A percentile compares a stretch with the other conserved stretches of the same genome.
Evolutionary conservation across 805 yeast genomes (phyloP).

Genomic region (Henningerozyma blattae): DNA sequence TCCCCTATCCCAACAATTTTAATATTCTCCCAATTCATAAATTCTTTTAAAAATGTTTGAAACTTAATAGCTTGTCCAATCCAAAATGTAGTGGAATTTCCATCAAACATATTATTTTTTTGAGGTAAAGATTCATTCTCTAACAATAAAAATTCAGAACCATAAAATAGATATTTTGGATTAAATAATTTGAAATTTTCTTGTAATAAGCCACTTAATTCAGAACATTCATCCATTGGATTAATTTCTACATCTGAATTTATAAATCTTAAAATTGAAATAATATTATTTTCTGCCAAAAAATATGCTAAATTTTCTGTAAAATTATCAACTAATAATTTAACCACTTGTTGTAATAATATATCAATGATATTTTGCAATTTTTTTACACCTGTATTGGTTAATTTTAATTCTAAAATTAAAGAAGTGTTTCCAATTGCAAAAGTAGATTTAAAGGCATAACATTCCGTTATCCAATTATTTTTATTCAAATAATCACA

Average conservation of each 20-base stretch:
- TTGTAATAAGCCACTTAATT: slow-evolving; percentile 30
- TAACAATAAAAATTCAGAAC: slow-evolving; percentile 6
- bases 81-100: slow-evolving; percentile 34
- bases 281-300: slow-evolving; percentile 36
- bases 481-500: slow-evolving; percentile 27
- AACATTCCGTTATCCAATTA: slow-evolving; percentile 28
- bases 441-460: slow-evolving; percentile 32
- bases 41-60: slow-evolving; percentile 19
- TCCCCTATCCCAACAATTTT: slow-evolving; percentile 27
- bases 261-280: slow-evolving; percentile 35
- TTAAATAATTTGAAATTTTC: slow-evolving; percentile 22
- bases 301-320: slow-evolving; percentile 25
- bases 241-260: slow-evolving; percentile 27
- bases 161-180: slow-evolving; percentile 32
- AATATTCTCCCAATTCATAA: slow-evolving; percentile 24
- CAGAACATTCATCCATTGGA: slow-evolving; percentile 38
- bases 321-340: slow-evolving; percentile 8
- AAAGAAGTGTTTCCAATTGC: slow-evolving; percentile 29
- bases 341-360: slow-evolving; percentile 20
- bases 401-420: slow-evolving; percentile 38
- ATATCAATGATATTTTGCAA: slow-evolving; percentile 24
- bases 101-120: slow-evolving; percentile 10
- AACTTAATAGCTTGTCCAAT: slow-evolving; percentile 26
- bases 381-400: slow-evolving; percentile 33
- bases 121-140: background rate